Evolutionary conservation across 2,329 filamentous ascomycete genomes (phyloP).

Genomic region (Intubia oerlemansii): DNA sequence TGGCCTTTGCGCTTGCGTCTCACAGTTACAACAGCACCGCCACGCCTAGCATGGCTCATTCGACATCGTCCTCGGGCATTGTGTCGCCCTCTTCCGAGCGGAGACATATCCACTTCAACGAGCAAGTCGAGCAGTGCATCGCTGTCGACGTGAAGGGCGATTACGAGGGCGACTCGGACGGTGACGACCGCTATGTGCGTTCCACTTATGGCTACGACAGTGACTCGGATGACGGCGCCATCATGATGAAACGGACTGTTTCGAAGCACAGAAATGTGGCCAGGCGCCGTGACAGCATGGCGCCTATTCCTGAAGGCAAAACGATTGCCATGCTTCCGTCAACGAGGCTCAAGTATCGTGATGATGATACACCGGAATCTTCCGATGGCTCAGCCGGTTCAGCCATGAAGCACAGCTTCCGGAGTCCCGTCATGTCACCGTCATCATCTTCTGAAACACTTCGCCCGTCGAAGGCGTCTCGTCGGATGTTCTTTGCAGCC

Average conservation of each 20-base stretch:
- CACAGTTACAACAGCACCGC: slow-evolving; percentile 39
- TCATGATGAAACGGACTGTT: slow-evolving; percentile 59
- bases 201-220: slow-evolving; percentile 26
- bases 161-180: slow-evolving; percentile 48
- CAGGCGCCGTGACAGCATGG: slow-evolving; percentile 20
- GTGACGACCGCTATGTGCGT: slow-evolving; percentile 17
- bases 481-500: slow-evolving; percentile 41
- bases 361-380: slow-evolving; percentile 43
- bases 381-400: slow-evolving; percentile 31
- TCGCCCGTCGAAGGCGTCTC: slow-evolving; percentile 44
- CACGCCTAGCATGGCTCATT: slow-evolving; percentile 42
- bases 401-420: slow-evolving; percentile 38
- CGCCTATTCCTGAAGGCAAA: slow-evolving; percentile 39
- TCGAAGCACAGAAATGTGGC: slow-evolving; percentile 35
- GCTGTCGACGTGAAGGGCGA: slow-evolving; percentile 73
- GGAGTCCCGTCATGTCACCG: slow-evolving; percentile 37
- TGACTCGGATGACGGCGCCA: slow-evolving; percentile 53
- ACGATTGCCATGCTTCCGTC: slow-evolving; percentile 77
- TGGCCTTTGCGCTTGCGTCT: slow-evolving; percentile 32
- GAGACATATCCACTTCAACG: slow-evolving; percentile 89
- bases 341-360: slow-evolving; percentile 68
- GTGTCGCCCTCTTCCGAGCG: slow-evolving; percentile 41
- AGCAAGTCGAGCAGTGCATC: slow-evolving; percentile 89
- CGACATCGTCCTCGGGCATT: slow-evolving; percentile 48
- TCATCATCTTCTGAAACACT: slow-evolving; percentile 71